These are phyloP conservation scores for Rutstroemia sp. DNA, from an alignment of 2,329 filamentous ascomycete genomes.

Conservation along the genomic window DNA sequence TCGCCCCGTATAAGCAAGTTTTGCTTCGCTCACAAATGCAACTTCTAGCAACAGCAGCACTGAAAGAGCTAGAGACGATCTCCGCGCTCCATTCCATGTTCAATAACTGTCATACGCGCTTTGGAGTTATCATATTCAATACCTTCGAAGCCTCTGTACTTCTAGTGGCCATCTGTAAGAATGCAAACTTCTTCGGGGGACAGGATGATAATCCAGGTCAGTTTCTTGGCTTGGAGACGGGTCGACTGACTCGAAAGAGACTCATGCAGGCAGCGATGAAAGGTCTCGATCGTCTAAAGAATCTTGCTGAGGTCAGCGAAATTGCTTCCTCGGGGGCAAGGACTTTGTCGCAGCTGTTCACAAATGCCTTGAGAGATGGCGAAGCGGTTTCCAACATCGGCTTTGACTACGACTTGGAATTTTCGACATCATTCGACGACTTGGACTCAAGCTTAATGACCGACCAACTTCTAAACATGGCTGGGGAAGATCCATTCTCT, in stretches of 20 bases:
- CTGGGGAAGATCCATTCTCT: not conserved
- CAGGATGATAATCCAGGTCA: not conserved
- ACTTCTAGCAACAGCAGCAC: not conserved
- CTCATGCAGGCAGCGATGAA: not conserved
- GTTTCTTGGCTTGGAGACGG: not conserved
- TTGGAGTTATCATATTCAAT: not conserved
- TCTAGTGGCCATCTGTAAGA: not conserved
- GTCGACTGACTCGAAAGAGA: not conserved
- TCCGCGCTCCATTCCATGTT: not conserved
- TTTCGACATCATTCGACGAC: not conserved
- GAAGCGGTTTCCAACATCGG: not conserved
- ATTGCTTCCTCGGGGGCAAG: not conserved
- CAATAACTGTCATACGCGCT: not conserved
- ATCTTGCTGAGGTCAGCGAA: not conserved
- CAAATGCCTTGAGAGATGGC: not conserved
- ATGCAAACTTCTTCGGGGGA: not conserved
- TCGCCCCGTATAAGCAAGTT: not conserved
- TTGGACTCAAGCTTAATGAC: not conserved
- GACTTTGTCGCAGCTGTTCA: not conserved
- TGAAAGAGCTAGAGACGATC: not conserved
- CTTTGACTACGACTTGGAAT: not conserved
- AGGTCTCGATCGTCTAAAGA: not conserved
- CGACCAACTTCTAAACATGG: not conserved
- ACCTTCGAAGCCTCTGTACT: not conserved
- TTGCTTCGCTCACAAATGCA: not conserved